Conservation (phyloP, 78 protist species). For the Dictyostelium intermedium region DNA sequence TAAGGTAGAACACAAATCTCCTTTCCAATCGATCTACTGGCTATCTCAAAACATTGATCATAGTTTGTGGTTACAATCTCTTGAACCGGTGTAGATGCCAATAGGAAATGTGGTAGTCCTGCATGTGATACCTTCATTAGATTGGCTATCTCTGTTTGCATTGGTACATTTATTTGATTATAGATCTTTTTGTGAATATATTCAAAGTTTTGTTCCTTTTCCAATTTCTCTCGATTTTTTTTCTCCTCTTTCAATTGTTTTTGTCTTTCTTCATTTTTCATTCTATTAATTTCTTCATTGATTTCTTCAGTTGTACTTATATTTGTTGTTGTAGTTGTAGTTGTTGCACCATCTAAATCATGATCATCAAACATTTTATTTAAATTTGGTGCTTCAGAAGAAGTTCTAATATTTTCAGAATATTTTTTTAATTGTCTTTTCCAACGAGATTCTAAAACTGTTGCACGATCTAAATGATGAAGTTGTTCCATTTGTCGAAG, state of each 20-base stretch:
- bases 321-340: neutral
- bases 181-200: neutral
- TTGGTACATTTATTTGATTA: conserved; percentile 44
- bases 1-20: conserved; percentile 41
- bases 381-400: neutral
- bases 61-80: conserved; percentile 87
- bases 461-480: conserved; percentile 62
- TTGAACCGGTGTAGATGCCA: conserved; percentile 71
- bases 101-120: conserved; percentile 55
- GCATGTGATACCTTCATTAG: conserved; percentile 30
- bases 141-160: conserved; percentile 67
- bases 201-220: neutral
- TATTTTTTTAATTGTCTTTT: conserved; percentile 21
- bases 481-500: conserved; percentile 27
- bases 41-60: conserved; percentile 82
- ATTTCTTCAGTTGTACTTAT: neutral
- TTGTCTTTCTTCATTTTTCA: neutral
- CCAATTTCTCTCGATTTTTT: neutral
- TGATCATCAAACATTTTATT: neutral
- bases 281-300: neutral
- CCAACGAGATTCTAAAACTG: conserved; percentile 68
- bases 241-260: neutral
- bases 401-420: neutral
- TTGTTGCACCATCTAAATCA: neutral
- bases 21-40: conserved; percentile 31